A percentile compares a stretch with the other conserved stretches of the same genome.
Conservation (phyloP, 2,329 filamentous ascomycete genomes). For the Chaetomium olivaceum region DNA sequence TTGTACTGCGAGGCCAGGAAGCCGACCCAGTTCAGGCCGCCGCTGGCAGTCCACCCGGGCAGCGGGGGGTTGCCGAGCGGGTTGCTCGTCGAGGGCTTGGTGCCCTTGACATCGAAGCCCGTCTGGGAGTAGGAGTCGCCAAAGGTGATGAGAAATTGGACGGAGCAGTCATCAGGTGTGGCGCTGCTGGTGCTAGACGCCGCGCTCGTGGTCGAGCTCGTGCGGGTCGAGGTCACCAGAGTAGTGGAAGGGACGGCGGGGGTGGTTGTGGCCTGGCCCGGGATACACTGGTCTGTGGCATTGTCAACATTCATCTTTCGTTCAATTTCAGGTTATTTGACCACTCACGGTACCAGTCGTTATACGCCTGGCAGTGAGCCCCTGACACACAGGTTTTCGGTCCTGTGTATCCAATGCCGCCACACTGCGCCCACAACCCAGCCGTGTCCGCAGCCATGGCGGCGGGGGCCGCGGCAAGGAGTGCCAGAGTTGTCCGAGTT, state of each 20-base stretch:
- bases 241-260: conserved; percentile 6
- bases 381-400: conserved; percentile 24
- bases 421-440: conserved; percentile 27
- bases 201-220: conserved; percentile 18
- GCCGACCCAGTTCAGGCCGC: conserved; percentile 52
- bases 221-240: conserved; percentile 15
- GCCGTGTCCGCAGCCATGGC: conserved; percentile 12
- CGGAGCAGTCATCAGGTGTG: conserved; percentile 8
- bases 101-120: conserved; percentile 52
- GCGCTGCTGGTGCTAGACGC: conserved; percentile 6
- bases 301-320: conserved; percentile 3
- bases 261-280: conserved; percentile 14
- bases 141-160: conserved; percentile 46
- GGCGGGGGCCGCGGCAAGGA: conserved; percentile 19
- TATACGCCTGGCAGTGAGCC: conserved; percentile 25
- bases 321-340: not conserved
- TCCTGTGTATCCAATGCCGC: conserved; percentile 25
- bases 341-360: conserved; percentile 29
- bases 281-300: conserved; percentile 28
- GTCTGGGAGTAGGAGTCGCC: conserved; percentile 63
- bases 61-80: conserved; percentile 62
- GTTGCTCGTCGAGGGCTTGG: conserved; percentile 54
- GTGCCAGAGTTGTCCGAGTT: conserved; percentile 14
- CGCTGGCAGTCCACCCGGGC: conserved; percentile 49
- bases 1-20: conserved; percentile 48